phyloP scores from a whole-genome alignment of 2,329 filamentous ascomycete genomes.

The Cladophialophora chaetospira region DNA sequence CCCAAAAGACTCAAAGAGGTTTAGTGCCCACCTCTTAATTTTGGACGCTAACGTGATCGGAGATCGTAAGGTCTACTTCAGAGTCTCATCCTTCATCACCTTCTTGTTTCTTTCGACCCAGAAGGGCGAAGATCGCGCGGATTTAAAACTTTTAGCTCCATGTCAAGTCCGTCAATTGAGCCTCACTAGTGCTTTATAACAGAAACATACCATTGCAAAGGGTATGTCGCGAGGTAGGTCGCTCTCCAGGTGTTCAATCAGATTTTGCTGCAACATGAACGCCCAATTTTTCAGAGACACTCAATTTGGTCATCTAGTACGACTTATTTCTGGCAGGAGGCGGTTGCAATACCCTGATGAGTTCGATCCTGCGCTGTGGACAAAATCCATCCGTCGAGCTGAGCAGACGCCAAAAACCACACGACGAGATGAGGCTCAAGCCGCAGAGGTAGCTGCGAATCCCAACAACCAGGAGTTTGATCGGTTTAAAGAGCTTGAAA shows the following conservation, averaged over 20 bases:
- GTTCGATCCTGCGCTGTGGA: slow-evolving; percentile 1
- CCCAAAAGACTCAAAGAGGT: background rate
- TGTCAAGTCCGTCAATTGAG: background rate
- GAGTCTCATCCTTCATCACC: too few species aligned
- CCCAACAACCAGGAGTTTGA: background rate
- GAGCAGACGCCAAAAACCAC: background rate
- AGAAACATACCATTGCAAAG: background rate
- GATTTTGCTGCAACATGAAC: background rate
- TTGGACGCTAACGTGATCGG: background rate
- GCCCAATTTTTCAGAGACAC: slow-evolving; percentile 2
- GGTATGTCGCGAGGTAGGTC: background rate
- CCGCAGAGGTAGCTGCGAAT: background rate
- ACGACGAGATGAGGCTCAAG: background rate
- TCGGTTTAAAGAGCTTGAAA: background rate
- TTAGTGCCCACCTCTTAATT: background rate
- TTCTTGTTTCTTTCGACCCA: too few species aligned
- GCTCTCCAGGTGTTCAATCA: background rate
- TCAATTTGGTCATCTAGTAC: background rate
- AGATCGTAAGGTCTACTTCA: too few species aligned
- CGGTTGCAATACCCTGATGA: slow-evolving; percentile 7
- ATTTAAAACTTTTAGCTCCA: background rate
- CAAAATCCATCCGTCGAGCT: background rate
- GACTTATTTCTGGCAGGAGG: background rate
- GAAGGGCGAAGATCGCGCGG: too few species aligned
- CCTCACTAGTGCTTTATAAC: background rate